Evolutionary conservation across 495 filamentous ascomycete species (phyloP), one percentile per base, ranked within the genome.

Genomic region (Neurospora sp.): DNA sequence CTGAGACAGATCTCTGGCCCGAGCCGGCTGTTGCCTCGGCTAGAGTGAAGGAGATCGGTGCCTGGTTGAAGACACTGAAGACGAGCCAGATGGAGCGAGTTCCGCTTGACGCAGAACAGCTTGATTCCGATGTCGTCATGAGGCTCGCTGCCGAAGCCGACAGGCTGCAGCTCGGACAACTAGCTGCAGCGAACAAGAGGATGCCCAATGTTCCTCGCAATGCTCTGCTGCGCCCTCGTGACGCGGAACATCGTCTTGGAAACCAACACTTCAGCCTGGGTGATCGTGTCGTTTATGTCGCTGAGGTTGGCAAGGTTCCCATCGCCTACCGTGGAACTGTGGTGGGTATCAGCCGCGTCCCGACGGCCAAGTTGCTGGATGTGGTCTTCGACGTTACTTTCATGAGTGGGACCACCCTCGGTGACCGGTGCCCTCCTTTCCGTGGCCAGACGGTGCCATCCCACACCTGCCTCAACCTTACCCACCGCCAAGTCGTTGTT

Each of bases 301-400:
- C 95, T 79, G 92, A 94, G 76, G 93, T 93, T 20, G 96, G 96
- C 48, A 94, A 97, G 76, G 95, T 99, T 3, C 96, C 96, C 0
- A 97, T 98, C 77, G 95, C 92, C 42, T 92, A 91, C 69, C 89
- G 91, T 68, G 96, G 96, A 71, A 99, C 96, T 5, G 93, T 98
- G 11, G 89, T 98, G 68, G 96, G 96, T 20, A 90, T 97, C 76
- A 97, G 93, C 40, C 88, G 92, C 40, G 97, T 94, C 3, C 81
- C 93, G 22, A 90, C 92, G 44, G 90, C 90, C 14, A 89, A 91
- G 31, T 84, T 97, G 40, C 87, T 99, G 37, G 96, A 99, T 79
- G 88, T 98, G 70, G 90, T 99, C 5, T 98, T 97, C 78, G 96
- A 99, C 78, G 87, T 87, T 20, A 91, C 92, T 3, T 99, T 99